Conservation (phyloP, 352 stramenopile genomes). For the Globisporangium megalacanthum region DNA sequence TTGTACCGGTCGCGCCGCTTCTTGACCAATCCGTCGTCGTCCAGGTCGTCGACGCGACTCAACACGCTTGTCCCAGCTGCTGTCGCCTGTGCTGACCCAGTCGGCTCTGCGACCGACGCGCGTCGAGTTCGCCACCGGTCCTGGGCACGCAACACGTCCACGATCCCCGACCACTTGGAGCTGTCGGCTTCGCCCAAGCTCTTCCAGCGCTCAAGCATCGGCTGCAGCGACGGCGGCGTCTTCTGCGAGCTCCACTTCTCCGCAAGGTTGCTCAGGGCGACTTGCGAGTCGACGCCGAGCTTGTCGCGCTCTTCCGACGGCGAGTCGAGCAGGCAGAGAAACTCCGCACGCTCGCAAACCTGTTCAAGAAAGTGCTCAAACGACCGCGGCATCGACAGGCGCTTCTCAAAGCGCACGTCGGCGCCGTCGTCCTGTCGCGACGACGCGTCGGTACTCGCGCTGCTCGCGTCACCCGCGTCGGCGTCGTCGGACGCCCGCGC, state of each 20-base stretch:
- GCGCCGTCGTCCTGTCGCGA: conserved; percentile 11
- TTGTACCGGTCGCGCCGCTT: conserved; percentile 40
- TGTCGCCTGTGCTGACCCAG: not conserved
- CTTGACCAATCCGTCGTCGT: conserved; percentile 19
- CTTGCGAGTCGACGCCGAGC: conserved; percentile 59
- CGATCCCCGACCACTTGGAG: conserved; percentile 83
- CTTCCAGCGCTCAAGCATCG: conserved; percentile 85
- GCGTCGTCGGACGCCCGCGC: conserved; percentile 45
- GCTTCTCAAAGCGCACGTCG: conserved; percentile 48
- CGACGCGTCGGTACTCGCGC: not conserved
- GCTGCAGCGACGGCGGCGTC: conserved; percentile 73
- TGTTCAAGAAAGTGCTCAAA: conserved; percentile 70
- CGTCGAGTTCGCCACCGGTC: conserved; percentile 42
- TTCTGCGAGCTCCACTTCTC: conserved; percentile 85
- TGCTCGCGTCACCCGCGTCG: not conserved
- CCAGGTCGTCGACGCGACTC: conserved; percentile 11
- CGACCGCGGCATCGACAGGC: conserved; percentile 46
- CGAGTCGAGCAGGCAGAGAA: conserved; percentile 69
- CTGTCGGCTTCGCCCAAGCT: conserved; percentile 67
- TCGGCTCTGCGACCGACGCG: conserved; percentile 31
- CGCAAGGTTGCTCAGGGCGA: conserved; percentile 73
- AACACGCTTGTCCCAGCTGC: not conserved
- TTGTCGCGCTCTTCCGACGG: conserved; percentile 65
- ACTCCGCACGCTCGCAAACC: conserved; percentile 61
- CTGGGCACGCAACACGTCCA: conserved; percentile 77